Base-by-base conservation (phyloP, 495 filamentous ascomycete species). In the Podospora comata region DNA sequence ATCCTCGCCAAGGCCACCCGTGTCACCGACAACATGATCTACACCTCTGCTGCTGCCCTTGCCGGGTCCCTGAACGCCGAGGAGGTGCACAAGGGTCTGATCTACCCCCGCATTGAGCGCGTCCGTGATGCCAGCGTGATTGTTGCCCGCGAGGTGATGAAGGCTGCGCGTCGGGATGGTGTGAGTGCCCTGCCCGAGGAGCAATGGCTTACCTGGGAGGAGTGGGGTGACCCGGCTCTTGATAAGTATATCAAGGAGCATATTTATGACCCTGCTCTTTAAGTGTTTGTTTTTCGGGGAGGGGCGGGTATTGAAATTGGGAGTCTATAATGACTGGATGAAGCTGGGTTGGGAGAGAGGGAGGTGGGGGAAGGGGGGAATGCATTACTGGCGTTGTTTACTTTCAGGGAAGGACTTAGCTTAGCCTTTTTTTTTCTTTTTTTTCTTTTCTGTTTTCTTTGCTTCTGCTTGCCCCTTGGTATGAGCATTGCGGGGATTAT, bases 1-100 rank as follows among this genome's bases (percentile, higher is more conserved):
- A 97, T 99, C 74, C 89, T 99, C 54, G 89, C 88, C 83, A 94
- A 97, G 83, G 85, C 92, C 57, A 90, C 90, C 75, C 88, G 88
- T 72, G 87, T 99, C 69, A 97, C 95, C 44, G 93, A 99, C 77
- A 89, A 89, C 77, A 99, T 97, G 95, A 90, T 93, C 64, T 99
- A 97, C 81, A 92, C 90, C 60, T 94, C 93, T 64, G 95, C 92
- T 34, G 88, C 88, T 26, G 90, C 93, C 15, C 88, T 99, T 16
- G 87, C 91, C 34, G 85, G 87, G 57, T 89, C 91, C 34, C 85
- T 99, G 59, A 94, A 89, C 56, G 85, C 85, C 19, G 88, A 91
- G 63, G 95, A 99, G 80, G 80, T 92, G 71, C 87, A 89, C 64
- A 87, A 89, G 73, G 91, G 89, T 58, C 88, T 93, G 75, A 88